phyloP scores from a whole-genome alignment of 2,329 filamentous ascomycete species.

The Pseudocercospora vitis region DNA sequence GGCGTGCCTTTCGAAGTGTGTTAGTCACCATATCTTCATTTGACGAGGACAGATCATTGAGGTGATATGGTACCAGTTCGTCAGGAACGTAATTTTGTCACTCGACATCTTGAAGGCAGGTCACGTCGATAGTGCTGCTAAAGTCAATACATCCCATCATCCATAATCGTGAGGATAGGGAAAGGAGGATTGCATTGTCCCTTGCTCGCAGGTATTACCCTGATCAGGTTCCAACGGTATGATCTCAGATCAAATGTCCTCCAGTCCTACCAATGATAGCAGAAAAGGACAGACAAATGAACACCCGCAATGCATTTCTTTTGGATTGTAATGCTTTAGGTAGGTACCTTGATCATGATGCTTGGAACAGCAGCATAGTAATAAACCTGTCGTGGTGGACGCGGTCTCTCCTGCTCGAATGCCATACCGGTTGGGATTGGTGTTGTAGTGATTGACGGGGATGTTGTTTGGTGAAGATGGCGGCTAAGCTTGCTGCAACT shows the following conservation, averaged over 20 bases:
- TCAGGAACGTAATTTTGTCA: slow-evolving; percentile 82
- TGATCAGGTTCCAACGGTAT: slow-evolving; percentile 83
- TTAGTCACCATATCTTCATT: slow-evolving; percentile 1
- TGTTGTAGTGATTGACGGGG: not conserved
- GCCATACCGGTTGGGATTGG: slow-evolving; percentile 23
- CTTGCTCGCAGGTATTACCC: slow-evolving; percentile 80
- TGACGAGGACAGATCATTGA: slow-evolving; percentile 1
- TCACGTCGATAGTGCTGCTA: slow-evolving; percentile 52
- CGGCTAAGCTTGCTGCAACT: not conserved
- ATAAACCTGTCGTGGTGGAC: slow-evolving; percentile 11
- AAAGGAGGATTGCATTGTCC: slow-evolving; percentile 73
- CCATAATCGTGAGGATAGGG: slow-evolving; percentile 13
- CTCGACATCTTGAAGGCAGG: slow-evolving; percentile 62
- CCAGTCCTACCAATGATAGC: slow-evolving; percentile 30
- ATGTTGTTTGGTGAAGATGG: not conserved
- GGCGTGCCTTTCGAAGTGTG: slow-evolving; percentile 63
- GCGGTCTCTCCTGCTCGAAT: slow-evolving; percentile 15
- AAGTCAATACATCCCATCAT: slow-evolving; percentile 49
- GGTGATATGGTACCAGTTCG: slow-evolving; percentile 68
- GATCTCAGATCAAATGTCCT: slow-evolving; percentile 61
- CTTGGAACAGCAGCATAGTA: slow-evolving; percentile 11
- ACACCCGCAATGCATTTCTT: slow-evolving; percentile 44
- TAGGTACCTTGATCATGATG: slow-evolving; percentile 27
- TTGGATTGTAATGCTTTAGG: slow-evolving; percentile 15
- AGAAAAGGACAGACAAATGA: slow-evolving; percentile 24